Evolutionary conservation across 106 monocot genomes (phyloP).

Genomic region (Allium cepa): DNA sequence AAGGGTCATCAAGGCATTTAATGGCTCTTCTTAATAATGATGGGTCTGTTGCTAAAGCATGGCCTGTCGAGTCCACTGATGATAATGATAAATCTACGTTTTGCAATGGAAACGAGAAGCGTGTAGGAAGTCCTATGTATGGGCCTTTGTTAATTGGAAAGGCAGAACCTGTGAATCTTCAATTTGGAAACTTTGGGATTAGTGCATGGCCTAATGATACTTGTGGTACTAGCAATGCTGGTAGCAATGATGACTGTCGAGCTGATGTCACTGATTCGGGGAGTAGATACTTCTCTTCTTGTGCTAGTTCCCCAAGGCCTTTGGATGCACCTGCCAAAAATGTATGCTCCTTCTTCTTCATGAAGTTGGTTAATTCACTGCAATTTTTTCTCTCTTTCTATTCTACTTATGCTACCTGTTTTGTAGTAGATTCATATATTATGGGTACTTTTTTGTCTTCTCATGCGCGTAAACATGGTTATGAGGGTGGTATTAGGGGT

Average conservation of each 20-base stretch:
- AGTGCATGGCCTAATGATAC: constrained; percentile 88
- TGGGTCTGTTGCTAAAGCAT: constrained; percentile 79
- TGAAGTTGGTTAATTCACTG: too few relatives aligned
- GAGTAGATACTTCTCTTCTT: constrained; percentile 66
- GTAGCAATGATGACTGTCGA: constrained; percentile 61
- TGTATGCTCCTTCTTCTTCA: constrained; percentile 22
- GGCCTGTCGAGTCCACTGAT: constrained; percentile 44
- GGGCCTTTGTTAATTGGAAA: constrained; percentile 49
- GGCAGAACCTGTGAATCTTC: constrained; percentile 62
- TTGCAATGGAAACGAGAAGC: constrained; percentile 19
- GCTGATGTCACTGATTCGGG: constrained; percentile 55
- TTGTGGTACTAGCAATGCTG: constrained; percentile 60
- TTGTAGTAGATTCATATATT: too few relatives aligned
- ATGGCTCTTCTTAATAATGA: constrained; percentile 87
- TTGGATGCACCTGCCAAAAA: constrained; percentile 79
- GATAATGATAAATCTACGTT: constrained; percentile 3
- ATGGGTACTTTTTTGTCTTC: too few relatives aligned
- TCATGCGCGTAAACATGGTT: too few relatives aligned
- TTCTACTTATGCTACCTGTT: too few relatives aligned
- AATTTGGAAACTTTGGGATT: constrained; percentile 83
- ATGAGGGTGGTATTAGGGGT: too few relatives aligned
- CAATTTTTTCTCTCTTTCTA: too few relatives aligned
- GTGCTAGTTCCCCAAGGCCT: constrained; percentile 74
- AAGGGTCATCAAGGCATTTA: constrained; percentile 69
- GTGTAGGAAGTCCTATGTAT: constrained; percentile 52